A percentile compares a stretch with the other conserved stretches of the same genome.
These are phyloP conservation scores for Saturnispora saitoi DNA, from an alignment of 805 yeast species.

Conservation along the genomic window DNA sequence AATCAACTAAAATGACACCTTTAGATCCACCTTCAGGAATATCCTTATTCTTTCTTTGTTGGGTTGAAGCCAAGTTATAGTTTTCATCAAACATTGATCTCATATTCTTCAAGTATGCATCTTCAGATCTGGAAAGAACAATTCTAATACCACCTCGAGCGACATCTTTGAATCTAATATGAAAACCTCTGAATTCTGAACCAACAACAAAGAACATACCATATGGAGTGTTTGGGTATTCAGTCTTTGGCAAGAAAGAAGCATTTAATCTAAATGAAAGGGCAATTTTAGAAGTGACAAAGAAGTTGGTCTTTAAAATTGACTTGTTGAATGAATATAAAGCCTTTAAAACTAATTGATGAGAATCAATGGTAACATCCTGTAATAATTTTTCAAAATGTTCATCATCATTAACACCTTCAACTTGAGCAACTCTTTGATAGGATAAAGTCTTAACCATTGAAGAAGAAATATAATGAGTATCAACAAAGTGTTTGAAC, in stretches of 20 bases:
- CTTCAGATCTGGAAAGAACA: constrained; percentile 77
- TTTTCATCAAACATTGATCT: constrained; percentile 92
- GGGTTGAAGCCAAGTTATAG: constrained; percentile 91
- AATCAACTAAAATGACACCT: constrained; percentile 81
- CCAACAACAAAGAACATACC: constrained; percentile 97
- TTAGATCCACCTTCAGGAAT: constrained; percentile 99
- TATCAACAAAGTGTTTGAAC: constrained; percentile 85
- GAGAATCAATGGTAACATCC: constrained; percentile 73
- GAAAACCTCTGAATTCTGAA: constrained; percentile 95
- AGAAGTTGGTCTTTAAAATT: constrained; percentile 87
- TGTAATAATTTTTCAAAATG: constrained; percentile 65
- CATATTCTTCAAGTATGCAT: constrained; percentile 77
- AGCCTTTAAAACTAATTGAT: constrained; percentile 70
- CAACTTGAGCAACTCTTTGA: constrained; percentile 73
- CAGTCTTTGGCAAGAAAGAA: constrained; percentile 69
- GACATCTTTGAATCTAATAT: constrained; percentile 90
- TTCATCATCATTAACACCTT: constrained; percentile 63
- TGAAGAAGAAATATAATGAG: constrained; percentile 68
- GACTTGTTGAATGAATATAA: constrained; percentile 71
- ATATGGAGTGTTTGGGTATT: constrained; percentile 86
- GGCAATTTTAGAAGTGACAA: constrained; percentile 90
- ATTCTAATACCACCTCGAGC: constrained; percentile 98
- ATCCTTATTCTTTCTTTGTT: constrained; percentile 94
- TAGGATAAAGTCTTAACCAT: constrained; percentile 76
- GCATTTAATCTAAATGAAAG: constrained; percentile 88